Percentiles rank a stretch among this genome's conserved stretches.
Evolutionary conservation across 1,284 basidiomycete species (phyloP).

Genomic region (Ganoderma meredithae): DNA sequence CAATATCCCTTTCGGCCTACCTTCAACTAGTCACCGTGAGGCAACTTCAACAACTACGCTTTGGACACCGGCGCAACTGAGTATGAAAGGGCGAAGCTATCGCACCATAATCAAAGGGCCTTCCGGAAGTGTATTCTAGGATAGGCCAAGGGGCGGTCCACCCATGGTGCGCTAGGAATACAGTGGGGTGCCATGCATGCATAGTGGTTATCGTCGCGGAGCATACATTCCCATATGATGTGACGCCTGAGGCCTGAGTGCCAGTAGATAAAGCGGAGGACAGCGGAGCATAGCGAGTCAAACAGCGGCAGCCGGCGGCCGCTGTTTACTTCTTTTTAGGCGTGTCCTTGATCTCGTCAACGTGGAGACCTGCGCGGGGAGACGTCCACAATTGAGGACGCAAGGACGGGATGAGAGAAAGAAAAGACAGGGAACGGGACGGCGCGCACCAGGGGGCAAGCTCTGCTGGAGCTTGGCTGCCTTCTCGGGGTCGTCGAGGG

Average conservation of each 20-base stretch:
- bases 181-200: conserved; percentile 32
- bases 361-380: conserved; percentile 59
- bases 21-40: background rate
- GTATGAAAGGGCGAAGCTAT: background rate
- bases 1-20: background rate
- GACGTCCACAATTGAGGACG: background rate
- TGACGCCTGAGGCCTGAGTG: conserved; percentile 21
- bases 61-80: background rate
- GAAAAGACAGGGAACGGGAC: background rate
- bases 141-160: background rate
- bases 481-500: conserved; percentile 96
- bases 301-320: conserved; percentile 5
- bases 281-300: conserved; percentile 14
- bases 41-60: background rate
- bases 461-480: conserved; percentile 98
- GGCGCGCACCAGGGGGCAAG: conserved; percentile 87
- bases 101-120: background rate
- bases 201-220: conserved; percentile 29
- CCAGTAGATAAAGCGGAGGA: conserved; percentile 16
- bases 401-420: background rate
- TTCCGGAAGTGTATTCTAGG: background rate
- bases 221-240: conserved; percentile 35
- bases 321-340: conserved; percentile 72
- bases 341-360: conserved; percentile 70
- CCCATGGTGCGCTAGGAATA: conserved; percentile 11